These are phyloP conservation scores for Picochlorum sp. DNA, from an alignment of 139 green algal species.

Conservation along the genomic window DNA sequence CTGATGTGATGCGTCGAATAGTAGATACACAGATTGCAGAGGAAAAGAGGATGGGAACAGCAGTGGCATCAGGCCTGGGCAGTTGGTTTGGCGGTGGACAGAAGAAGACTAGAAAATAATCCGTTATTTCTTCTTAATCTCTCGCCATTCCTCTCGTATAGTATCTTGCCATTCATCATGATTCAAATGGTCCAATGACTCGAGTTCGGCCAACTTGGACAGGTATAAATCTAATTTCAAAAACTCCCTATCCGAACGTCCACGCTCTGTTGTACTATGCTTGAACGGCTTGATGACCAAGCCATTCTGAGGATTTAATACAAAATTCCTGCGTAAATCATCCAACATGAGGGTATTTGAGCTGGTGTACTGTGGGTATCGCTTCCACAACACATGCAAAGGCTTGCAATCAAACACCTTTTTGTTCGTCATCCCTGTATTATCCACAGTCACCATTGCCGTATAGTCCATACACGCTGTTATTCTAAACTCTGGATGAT, in stretches of 20 bases:
- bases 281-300: slow-evolving; percentile 89
- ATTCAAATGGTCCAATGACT: slow-evolving; percentile 51
- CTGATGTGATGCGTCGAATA: background rate
- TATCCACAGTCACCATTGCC: slow-evolving; percentile 76
- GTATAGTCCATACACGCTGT: slow-evolving; percentile 59
- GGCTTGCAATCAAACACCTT: slow-evolving; percentile 94
- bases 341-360: slow-evolving; percentile 96
- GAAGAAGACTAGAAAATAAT: background rate
- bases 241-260: slow-evolving; percentile 77
- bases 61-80: background rate
- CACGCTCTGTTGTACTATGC: slow-evolving; percentile 56
- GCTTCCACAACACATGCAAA: slow-evolving; percentile 71
- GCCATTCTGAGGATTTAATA: slow-evolving; percentile 84
- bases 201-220: slow-evolving; percentile 52
- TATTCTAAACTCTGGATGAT: slow-evolving; percentile 71
- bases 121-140: background rate
- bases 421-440: background rate
- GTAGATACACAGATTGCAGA: background rate
- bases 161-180: slow-evolving; percentile 65
- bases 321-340: slow-evolving; percentile 87
- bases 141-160: background rate
- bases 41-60: background rate
- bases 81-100: background rate
- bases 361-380: slow-evolving; percentile 53
- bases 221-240: slow-evolving; percentile 73